A percentile compares a stretch with the other conserved stretches of the same genome.
phyloP scores from a whole-genome alignment of 352 stramenopile genomes.

The Plasmopara viticola region DNA sequence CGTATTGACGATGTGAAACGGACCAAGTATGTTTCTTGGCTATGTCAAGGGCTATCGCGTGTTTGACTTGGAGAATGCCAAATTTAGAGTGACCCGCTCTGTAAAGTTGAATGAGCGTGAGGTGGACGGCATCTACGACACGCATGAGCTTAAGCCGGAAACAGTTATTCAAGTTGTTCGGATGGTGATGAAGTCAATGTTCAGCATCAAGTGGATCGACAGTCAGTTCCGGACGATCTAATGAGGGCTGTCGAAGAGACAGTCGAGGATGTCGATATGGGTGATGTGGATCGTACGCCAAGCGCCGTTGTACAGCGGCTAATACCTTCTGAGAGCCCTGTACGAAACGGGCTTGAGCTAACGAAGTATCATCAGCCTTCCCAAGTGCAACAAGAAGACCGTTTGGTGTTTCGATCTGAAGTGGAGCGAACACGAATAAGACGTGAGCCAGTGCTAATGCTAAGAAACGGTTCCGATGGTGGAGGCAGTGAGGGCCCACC shows the following conservation, averaged over 20 bases:
- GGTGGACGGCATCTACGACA: neutral
- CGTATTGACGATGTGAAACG: too few relatives aligned
- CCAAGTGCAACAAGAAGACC: neutral
- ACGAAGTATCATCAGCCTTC: neutral
- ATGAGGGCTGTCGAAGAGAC: too few relatives aligned
- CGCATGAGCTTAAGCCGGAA: too few relatives aligned
- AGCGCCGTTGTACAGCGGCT: too few relatives aligned
- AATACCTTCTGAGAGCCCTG: neutral
- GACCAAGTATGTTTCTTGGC: conserved; percentile 5
- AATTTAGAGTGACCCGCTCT: conserved; percentile 2
- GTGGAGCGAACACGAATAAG: too few relatives aligned
- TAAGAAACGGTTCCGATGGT: neutral
- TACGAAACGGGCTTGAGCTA: neutral
- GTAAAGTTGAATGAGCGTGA: neutral
- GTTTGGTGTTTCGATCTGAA: neutral
- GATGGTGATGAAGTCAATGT: too few relatives aligned
- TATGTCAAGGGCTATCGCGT: conserved; percentile 6
- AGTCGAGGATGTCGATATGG: too few relatives aligned
- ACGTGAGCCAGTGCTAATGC: too few relatives aligned
- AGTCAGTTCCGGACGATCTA: too few relatives aligned
- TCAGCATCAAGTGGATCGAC: too few relatives aligned
- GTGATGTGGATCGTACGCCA: too few relatives aligned
- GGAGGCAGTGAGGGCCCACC: neutral
- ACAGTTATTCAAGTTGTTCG: too few relatives aligned
- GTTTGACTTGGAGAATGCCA: conserved; percentile 3